Evolutionary conservation across 345 rosid species (phyloP).

Genomic region (Microcos paniculata): DNA sequence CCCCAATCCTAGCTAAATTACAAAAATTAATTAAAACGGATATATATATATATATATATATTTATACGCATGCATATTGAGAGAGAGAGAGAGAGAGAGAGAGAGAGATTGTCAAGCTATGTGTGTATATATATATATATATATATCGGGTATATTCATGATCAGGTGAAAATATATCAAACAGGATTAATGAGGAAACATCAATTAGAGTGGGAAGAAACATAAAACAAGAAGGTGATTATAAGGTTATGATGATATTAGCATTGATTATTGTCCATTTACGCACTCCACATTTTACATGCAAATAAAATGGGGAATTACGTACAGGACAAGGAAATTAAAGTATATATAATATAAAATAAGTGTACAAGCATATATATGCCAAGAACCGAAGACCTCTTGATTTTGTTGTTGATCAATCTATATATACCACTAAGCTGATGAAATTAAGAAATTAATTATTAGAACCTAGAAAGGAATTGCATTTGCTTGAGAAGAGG

Average conservation of each 20-base stretch:
- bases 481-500: slow-evolving; percentile 93
- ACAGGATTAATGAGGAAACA: not conserved
- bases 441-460: not conserved
- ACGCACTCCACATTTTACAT: not conserved
- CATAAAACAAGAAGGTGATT: slow-evolving; percentile 1
- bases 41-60: no score
- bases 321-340: not conserved
- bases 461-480: slow-evolving; percentile 64
- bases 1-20: no score
- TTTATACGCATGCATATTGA: no score
- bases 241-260: not conserved
- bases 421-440: not conserved
- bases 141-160: no score
- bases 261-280: slow-evolving; percentile 1
- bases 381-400: not conserved
- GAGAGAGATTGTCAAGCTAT: no score
- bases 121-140: no score
- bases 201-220: not conserved
- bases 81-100: no score
- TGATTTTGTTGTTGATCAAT: slow-evolving; percentile 7
- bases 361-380: no score
- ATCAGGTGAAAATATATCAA: not conserved
- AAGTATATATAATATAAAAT: not conserved
- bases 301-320: not conserved
- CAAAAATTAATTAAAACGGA: no score